phyloP scores from a whole-genome alignment of 176 grass and related monocot genomes.

The Oropetium thomaeum region DNA sequence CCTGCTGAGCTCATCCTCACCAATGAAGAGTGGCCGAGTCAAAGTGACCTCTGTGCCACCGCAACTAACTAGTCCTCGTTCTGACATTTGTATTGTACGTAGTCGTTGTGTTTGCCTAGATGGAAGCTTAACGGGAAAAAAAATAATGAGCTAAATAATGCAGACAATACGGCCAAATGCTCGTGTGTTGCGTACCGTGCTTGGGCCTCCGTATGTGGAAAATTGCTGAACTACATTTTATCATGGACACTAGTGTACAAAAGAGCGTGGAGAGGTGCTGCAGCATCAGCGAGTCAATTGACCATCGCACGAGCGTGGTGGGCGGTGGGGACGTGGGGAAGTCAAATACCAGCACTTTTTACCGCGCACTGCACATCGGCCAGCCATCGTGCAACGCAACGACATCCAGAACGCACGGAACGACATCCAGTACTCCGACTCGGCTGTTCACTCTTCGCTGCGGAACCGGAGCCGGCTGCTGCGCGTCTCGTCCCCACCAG shows the following conservation, averaged over 20 bases:
- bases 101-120: background rate
- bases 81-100: background rate
- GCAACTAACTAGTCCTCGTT: background rate
- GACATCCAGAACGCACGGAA: background rate
- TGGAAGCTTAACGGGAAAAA: background rate
- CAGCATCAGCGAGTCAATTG: background rate
- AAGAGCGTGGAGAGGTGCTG: background rate
- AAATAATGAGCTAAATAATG: background rate
- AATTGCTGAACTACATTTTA: background rate
- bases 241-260: too few species aligned
- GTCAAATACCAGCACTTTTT: slow-evolving; percentile 5
- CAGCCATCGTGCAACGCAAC: background rate
- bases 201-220: background rate
- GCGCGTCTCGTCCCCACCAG: background rate
- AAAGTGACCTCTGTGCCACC: background rate
- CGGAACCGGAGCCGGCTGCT: background rate
- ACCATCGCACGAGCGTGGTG: background rate
- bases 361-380: background rate
- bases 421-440: too few species aligned
- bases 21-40: background rate
- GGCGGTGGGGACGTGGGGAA: too few species aligned
- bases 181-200: background rate
- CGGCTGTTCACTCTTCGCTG: too few species aligned
- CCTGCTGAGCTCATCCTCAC: background rate
- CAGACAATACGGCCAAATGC: background rate